Evolutionary conservation across 345 rosid species (phyloP), one percentile per base, ranked within the genome.

Genomic region (Carallia brachiata): DNA sequence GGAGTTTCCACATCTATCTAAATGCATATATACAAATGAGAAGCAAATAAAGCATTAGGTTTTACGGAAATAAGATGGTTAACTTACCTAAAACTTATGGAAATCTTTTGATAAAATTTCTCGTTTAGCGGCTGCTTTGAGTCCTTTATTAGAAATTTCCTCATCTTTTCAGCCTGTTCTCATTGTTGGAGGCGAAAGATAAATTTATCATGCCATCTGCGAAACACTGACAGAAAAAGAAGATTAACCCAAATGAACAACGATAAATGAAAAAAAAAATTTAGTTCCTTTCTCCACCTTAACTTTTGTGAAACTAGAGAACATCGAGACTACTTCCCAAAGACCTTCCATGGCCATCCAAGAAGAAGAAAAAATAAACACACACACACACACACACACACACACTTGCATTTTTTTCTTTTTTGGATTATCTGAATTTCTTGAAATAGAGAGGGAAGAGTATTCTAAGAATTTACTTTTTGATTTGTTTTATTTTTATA

Each of bases 41-140:
- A 23, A 23, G 23, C 23, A 23, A 23, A 23, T 23, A 23, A 23
- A 23, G 23, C 23, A 23, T 23, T 23, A 23, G 23, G 23, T 23
- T 23, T 23, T 23, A 48, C 1, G 30, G 10, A 44, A 36, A 63
- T 55, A 61, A 6, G 31, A 23, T 54, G 34, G 60, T 12, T 37
- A 50, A 80, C 87, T 73, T 70, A 85, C 95, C 69, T 89, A 55
- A 89, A 87, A 69, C 84, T 67, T 61, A 79, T 82, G n/a, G 91
- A 87, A 73, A 87, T 31, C 65, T 84, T 85, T 78, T 75, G 80
- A 72, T 82, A 82, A 57, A 82, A 84, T 19, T 78, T 87, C 83
- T 73, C 84, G 71, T 70, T 75, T 69, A 66, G 67, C 36, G 82
- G 56, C 44, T 77, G 73, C 36, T 71, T 70, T 15, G 86, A 70